Evolutionary conservation across 2,329 filamentous ascomycete species (phyloP).

Genomic region (Apiospora sp.): DNA sequence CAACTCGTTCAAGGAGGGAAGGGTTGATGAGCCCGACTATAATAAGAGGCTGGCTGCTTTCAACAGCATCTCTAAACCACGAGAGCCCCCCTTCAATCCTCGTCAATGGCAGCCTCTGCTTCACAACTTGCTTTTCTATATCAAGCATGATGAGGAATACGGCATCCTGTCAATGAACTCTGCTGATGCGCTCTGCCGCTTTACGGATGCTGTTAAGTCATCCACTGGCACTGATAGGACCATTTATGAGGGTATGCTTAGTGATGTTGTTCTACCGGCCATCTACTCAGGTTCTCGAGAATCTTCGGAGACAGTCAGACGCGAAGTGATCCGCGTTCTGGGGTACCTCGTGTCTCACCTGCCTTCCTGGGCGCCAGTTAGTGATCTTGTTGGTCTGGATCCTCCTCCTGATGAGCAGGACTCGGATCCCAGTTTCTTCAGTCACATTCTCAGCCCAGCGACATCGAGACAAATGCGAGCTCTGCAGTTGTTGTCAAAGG

Average conservation of each 20-base stretch:
- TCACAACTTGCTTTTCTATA: conserved; percentile 88
- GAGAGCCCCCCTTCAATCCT: conserved; percentile 66
- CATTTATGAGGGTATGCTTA: conserved; percentile 66
- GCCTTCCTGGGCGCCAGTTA: conserved; percentile 72
- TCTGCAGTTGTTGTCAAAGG: conserved; percentile 76
- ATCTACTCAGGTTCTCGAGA: conserved; percentile 81
- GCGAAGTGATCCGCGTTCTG: conserved; percentile 82
- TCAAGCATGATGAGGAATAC: conserved; percentile 87
- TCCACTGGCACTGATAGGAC: conserved; percentile 50
- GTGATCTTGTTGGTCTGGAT: conserved; percentile 77
- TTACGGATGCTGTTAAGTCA: conserved; percentile 71
- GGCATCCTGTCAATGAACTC: conserved; percentile 83
- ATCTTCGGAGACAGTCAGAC: conserved; percentile 81
- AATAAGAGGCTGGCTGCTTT: conserved; percentile 83
- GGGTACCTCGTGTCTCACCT: conserved; percentile 79
- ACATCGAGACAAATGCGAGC: conserved; percentile 86
- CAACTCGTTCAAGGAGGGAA: conserved; percentile 77
- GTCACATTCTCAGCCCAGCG: conserved; percentile 89
- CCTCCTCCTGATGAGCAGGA: conserved; percentile 68
- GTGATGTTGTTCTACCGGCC: conserved; percentile 73
- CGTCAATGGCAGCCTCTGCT: conserved; percentile 88
- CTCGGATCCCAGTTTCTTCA: conserved; percentile 80
- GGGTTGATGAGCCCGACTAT: conserved; percentile 88
- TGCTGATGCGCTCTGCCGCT: conserved; percentile 79
- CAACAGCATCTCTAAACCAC: conserved; percentile 70